These are phyloP conservation scores for Pythium vanterpoolii DNA, from an alignment of 352 stramenopile species.

Conservation along the genomic window DNA sequence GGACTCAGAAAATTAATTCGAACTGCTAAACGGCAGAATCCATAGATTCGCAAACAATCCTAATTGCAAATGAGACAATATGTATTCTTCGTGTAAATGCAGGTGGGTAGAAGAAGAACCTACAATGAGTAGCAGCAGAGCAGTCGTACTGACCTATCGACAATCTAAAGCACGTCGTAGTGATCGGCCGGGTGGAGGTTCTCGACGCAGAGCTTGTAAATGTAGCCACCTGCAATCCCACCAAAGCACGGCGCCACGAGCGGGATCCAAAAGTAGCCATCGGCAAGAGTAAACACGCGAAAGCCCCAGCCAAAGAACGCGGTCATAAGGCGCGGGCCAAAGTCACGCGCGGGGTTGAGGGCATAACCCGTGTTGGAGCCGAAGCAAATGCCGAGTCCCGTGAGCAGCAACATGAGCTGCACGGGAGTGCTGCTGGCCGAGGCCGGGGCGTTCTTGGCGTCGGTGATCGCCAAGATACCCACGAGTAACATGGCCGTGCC, in stretches of 20 bases:
- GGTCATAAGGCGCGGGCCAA: conserved; percentile 44
- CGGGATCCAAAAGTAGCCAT: conserved; percentile 60
- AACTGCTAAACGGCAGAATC: too few relatives aligned
- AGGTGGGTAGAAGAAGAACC: too few relatives aligned
- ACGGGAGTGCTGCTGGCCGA: conserved; percentile 36
- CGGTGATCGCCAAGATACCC: conserved; percentile 52
- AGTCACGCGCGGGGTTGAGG: conserved; percentile 59
- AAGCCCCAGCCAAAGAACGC: conserved; percentile 40
- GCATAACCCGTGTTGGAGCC: conserved; percentile 71
- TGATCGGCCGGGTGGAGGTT: conserved; percentile 35
- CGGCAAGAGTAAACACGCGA: conserved; percentile 39
- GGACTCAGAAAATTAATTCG: too few relatives aligned
- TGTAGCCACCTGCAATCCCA: conserved; percentile 31
- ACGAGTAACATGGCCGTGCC: conserved; percentile 49
- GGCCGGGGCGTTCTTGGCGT: conserved; percentile 51
- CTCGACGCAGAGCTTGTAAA: conserved; percentile 46
- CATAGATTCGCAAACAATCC: too few relatives aligned
- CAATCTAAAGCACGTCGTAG: conserved; percentile 11
- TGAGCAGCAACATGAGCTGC: conserved; percentile 46
- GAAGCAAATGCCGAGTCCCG: conserved; percentile 68
- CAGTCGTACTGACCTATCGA: too few relatives aligned
- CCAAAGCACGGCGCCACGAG: conserved; percentile 42
- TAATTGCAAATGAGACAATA: too few relatives aligned
- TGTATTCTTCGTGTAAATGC: too few relatives aligned
- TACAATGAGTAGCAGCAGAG: too few relatives aligned